Percentiles rank a stretch among this genome's conserved stretches.
Conservation (phyloP, 306 rosid genomes). For the Oemleria cerasiformis region DNA sequence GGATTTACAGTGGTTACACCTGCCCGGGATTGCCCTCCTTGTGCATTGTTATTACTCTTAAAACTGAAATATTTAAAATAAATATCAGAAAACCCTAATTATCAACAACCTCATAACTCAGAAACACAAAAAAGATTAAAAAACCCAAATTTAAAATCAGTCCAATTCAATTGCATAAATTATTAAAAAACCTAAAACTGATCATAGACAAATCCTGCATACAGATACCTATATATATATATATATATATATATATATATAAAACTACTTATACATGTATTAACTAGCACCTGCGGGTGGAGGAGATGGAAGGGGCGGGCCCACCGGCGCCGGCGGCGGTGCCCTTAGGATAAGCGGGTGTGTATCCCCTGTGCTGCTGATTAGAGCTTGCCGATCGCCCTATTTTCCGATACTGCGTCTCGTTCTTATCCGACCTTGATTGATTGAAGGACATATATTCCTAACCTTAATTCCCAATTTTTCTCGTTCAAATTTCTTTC, state of each 20-base stretch:
- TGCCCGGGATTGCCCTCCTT: constrained; percentile 83
- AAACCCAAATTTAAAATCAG: neutral
- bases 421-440: constrained; percentile 85
- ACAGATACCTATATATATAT: neutral
- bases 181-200: neutral
- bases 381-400: constrained; percentile 76
- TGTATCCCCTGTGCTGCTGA: constrained; percentile 61
- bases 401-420: constrained; percentile 54
- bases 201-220: constrained; percentile 8
- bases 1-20: constrained; percentile 50
- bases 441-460: constrained; percentile 99
- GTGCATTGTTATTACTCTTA: constrained; percentile 69
- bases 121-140: neutral
- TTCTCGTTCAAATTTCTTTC: neutral
- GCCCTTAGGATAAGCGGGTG: constrained; percentile 57
- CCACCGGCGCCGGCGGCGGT: constrained; percentile 65
- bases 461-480: constrained; percentile 43
- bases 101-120: neutral
- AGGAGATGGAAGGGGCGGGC: constrained; percentile 52
- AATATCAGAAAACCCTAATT: constrained; percentile 7
- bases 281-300: constrained; percentile 52
- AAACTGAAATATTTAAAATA: constrained; percentile 38
- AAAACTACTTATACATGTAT: neutral
- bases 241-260: neutral
- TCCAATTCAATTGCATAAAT: constrained; percentile 6